A percentile compares a stretch with the other conserved stretches of the same genome.
Evolutionary conservation across 2,329 filamentous ascomycete genomes (phyloP).

Genomic region (Talaromyces verruculosus): DNA sequence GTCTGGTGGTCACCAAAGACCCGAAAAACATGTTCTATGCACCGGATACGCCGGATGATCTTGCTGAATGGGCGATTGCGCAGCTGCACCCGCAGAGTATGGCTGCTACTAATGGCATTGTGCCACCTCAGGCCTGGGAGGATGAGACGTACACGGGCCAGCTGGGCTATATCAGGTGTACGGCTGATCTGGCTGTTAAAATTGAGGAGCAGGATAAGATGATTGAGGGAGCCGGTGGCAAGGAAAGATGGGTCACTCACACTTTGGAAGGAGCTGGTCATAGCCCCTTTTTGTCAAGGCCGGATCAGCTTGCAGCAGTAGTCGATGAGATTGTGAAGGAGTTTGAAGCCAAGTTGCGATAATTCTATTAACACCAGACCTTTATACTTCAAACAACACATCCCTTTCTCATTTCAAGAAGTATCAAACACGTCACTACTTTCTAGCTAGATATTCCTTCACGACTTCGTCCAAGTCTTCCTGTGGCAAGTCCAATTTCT

Average conservation of each 20-base stretch:
- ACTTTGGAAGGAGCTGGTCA: slow-evolving; percentile 7
- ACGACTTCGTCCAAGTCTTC: slow-evolving; percentile 5
- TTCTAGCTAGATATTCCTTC: slow-evolving; percentile 2
- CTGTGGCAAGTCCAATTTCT: slow-evolving; percentile 6
- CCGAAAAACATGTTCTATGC: not conserved
- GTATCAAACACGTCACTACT: not conserved
- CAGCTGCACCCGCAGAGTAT: not conserved
- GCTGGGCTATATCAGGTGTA: slow-evolving; percentile 5
- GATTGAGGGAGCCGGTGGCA: slow-evolving; percentile 2
- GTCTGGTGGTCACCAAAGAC: slow-evolving; percentile 3
- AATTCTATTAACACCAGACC: not conserved
- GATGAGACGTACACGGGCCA: not conserved
- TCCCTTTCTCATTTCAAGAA: not conserved
- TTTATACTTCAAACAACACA: not conserved
- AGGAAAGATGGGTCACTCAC: not conserved
- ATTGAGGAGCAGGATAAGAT: not conserved
- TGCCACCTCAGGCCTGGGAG: slow-evolving; percentile 4
- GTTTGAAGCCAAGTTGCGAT: slow-evolving; percentile 9
- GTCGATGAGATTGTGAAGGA: slow-evolving; percentile 10
- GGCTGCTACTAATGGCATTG: not conserved
- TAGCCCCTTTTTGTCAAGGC: slow-evolving; percentile 7
- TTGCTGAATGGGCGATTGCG: not conserved
- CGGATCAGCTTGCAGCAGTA: not conserved
- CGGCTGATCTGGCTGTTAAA: not conserved
- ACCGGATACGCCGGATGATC: not conserved